Conservation (phyloP, 148 eudicot genomes). For the Rhododendron henanense region DNA sequence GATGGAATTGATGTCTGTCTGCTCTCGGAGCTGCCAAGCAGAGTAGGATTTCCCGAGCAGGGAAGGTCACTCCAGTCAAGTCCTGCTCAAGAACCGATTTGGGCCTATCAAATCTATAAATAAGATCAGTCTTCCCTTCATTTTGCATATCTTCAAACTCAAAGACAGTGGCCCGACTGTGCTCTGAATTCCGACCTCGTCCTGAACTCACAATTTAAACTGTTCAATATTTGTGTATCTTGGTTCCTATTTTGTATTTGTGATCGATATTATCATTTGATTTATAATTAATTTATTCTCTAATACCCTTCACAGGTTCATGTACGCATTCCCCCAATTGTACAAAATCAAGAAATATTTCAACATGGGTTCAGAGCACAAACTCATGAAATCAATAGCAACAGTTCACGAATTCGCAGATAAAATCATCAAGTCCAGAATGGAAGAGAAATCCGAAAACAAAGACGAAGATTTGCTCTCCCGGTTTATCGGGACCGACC, state of each 20-base stretch:
- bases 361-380: slow-evolving; percentile 53
- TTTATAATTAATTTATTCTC: not conserved
- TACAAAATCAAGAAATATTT: slow-evolving; percentile 39
- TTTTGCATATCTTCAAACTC: too few species aligned
- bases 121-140: too few species aligned
- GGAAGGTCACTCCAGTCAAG: too few species aligned
- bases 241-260: not conserved
- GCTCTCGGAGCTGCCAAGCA: too few species aligned
- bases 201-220: too few species aligned
- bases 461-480: slow-evolving; percentile 49
- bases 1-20: too few species aligned
- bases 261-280: not conserved
- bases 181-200: too few species aligned
- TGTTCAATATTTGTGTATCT: not conserved
- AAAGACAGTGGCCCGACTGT: too few species aligned
- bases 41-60: too few species aligned
- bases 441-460: slow-evolving; percentile 32
- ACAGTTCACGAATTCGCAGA: slow-evolving; percentile 54
- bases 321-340: not conserved
- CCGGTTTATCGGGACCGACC: slow-evolving; percentile 36
- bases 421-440: slow-evolving; percentile 44
- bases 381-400: slow-evolving; percentile 38
- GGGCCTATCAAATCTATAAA: too few species aligned
- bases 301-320: not conserved
- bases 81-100: too few species aligned